Evolutionary conservation across 1,284 basidiomycete species (phyloP).

Genomic region (Ceratobasidium sp.): DNA sequence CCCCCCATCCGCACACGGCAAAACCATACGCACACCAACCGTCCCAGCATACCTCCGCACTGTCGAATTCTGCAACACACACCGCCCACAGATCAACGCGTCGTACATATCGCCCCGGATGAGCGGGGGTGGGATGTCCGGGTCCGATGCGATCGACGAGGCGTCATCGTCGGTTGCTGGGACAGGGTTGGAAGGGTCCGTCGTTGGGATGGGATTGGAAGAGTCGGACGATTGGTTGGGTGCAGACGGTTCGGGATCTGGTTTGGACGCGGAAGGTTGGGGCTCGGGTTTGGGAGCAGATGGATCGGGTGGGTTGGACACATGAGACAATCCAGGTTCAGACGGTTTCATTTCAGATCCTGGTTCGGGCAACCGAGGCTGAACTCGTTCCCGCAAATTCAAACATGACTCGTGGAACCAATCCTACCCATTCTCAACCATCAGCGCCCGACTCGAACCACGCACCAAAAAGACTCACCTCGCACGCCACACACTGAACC

Average conservation of each 20-base stretch:
- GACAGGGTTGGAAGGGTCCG: conserved; percentile 29
- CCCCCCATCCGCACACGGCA: conserved; percentile 54
- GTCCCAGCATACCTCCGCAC: conserved; percentile 69
- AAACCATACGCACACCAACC: conserved; percentile 66
- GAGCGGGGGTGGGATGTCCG: conserved; percentile 67
- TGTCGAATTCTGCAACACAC: conserved; percentile 62
- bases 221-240: too few relatives aligned
- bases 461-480: conserved; percentile 59
- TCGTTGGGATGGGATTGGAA: too few relatives aligned
- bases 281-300: too few relatives aligned
- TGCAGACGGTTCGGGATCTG: not conserved
- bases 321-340: too few relatives aligned
- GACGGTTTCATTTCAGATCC: not conserved
- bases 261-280: too few relatives aligned
- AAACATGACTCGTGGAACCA: conserved; percentile 88
- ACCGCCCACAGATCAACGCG: conserved; percentile 69
- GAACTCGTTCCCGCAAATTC: conserved; percentile 65
- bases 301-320: too few relatives aligned
- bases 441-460: conserved; percentile 40
- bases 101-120: conserved; percentile 72
- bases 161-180: conserved; percentile 56
- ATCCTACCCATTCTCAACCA: conserved; percentile 58
- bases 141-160: conserved; percentile 66
- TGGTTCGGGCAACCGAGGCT: not conserved
- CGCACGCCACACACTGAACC: conserved; percentile 82